These are phyloP conservation scores for Pinus taeda DNA, from an alignment of 75 land plant genomes.

Conservation along the genomic window DNA sequence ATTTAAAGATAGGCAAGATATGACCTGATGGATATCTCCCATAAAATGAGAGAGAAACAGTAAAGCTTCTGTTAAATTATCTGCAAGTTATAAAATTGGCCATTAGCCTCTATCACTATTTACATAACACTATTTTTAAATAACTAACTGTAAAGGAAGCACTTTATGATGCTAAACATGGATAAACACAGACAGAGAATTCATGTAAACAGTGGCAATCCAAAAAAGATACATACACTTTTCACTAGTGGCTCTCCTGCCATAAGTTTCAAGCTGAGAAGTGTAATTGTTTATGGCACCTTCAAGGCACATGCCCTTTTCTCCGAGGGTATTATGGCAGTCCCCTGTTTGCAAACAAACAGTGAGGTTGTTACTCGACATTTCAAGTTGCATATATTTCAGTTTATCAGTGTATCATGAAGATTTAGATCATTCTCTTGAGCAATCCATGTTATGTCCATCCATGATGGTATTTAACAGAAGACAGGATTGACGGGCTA, in stretches of 20 bases:
- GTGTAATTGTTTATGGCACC: conserved; percentile 81
- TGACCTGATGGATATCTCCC: conserved; percentile 64
- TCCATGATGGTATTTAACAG: no score
- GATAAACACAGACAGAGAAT: neutral
- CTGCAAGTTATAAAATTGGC: conserved; percentile 15
- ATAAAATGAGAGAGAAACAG: conserved; percentile 57
- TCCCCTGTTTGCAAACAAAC: conserved; percentile 40
- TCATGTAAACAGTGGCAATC: neutral
- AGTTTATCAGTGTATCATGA: no score
- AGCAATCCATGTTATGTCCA: no score
- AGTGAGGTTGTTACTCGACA: no score
- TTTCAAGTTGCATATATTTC: no score
- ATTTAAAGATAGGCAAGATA: neutral
- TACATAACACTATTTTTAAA: neutral
- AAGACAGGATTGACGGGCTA: neutral
- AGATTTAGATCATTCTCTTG: no score
- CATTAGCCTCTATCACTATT: neutral
- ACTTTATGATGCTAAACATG: neutral
- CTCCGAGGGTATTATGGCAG: conserved; percentile 63
- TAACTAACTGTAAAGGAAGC: neutral
- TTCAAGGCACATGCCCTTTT: conserved; percentile 59
- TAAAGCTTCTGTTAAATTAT: conserved; percentile 56
- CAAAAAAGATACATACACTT: neutral
- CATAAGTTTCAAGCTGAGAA: conserved; percentile 45
- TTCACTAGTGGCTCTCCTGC: neutral